Evolutionary conservation across 2,329 filamentous ascomycete species (phyloP).

Genomic region (Epichloe hybrida): DNA sequence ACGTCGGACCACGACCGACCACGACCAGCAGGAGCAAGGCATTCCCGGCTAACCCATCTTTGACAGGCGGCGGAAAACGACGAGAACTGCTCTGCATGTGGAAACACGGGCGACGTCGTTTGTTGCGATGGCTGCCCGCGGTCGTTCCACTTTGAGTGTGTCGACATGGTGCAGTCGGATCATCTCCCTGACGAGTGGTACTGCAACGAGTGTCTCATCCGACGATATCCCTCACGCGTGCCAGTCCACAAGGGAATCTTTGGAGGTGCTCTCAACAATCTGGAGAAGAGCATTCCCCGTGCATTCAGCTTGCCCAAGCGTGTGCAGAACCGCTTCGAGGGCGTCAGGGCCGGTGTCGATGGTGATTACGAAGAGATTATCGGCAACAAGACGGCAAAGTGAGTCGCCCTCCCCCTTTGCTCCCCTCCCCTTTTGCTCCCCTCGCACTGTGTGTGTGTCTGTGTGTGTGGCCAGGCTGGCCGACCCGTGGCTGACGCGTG

Average conservation of each 20-base stretch:
- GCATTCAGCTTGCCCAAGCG: constrained; percentile 59
- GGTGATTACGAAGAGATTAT: constrained; percentile 66
- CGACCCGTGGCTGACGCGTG: no score
- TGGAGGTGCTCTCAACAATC: constrained; percentile 45
- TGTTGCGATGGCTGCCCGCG: constrained; percentile 89
- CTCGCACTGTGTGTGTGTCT: not conserved
- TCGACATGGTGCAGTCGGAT: constrained; percentile 63
- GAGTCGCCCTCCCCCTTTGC: constrained; percentile 20
- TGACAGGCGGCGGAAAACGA: constrained; percentile 53
- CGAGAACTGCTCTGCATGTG: constrained; percentile 80
- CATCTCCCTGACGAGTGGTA: constrained; percentile 67
- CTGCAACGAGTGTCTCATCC: constrained; percentile 57
- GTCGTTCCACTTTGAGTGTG: constrained; percentile 81
- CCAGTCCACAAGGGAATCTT: constrained; percentile 42
- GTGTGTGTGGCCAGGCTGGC: not conserved
- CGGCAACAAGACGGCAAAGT: constrained; percentile 49
- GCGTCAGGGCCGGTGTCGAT: constrained; percentile 60
- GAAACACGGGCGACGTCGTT: constrained; percentile 69
- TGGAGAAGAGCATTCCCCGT: constrained; percentile 56
- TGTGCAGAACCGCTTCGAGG: constrained; percentile 65
- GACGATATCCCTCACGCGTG: constrained; percentile 32
- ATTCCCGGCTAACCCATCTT: constrained; percentile 18
- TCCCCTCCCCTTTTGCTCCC: not conserved
- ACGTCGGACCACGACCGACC: no score
- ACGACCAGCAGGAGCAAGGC: not conserved